phyloP scores from a whole-genome alignment of 106 monocot species.

The Acorus calamus region DNA sequence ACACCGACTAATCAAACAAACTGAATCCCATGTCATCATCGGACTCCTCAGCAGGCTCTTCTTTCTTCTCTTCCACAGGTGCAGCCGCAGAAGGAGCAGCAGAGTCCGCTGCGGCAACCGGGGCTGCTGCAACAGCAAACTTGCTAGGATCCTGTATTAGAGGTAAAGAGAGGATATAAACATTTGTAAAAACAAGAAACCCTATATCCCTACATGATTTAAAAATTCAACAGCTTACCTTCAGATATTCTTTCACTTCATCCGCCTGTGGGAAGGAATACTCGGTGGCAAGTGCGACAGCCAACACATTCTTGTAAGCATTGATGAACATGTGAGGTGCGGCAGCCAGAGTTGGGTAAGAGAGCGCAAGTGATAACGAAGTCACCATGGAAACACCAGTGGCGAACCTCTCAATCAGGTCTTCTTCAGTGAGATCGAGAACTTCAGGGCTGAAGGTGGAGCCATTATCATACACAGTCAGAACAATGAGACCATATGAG shows the following conservation, averaged over 20 bases:
- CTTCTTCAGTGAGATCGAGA: conserved; percentile 75
- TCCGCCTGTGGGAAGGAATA: conserved; percentile 84
- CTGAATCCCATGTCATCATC: conserved; percentile 77
- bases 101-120: conserved; percentile 17
- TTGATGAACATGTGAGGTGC: conserved; percentile 91
- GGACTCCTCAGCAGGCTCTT: conserved; percentile 65
- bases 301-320: conserved; percentile 79
- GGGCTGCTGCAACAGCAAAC: conserved; percentile 54
- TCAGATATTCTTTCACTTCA: conserved; percentile 70
- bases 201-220: background rate
- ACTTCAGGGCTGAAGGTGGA: conserved; percentile 81
- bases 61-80: conserved; percentile 57
- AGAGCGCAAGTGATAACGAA: conserved; percentile 52
- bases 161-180: background rate
- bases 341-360: conserved; percentile 61
- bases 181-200: background rate
- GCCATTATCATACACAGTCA: conserved; percentile 58
- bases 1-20: conserved; percentile 44
- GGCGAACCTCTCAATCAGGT: conserved; percentile 67
- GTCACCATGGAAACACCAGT: conserved; percentile 64
- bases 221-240: conserved; percentile 25
- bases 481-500: conserved; percentile 75
- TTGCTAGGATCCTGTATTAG: conserved; percentile 73
- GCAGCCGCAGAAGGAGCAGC: conserved; percentile 23
- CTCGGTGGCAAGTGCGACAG: conserved; percentile 64